Percentiles rank a stretch among this genome's conserved stretches.
phyloP scores from a whole-genome alignment of 2,329 filamentous ascomycete species.

The Malbranchea zuffiana region DNA sequence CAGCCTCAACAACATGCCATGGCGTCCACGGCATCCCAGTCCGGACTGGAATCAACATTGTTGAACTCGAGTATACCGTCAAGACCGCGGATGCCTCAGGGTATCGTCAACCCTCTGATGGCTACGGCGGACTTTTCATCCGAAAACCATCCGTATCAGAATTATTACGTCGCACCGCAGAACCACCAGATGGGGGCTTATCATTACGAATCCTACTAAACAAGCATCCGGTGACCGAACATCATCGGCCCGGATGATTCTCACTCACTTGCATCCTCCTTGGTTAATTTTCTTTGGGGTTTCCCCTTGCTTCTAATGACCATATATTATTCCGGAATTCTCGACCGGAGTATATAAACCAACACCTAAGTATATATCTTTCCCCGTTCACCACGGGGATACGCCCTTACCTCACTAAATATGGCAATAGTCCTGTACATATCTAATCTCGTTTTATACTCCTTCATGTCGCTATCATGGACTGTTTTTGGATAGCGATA shows the following conservation, averaged over 20 bases:
- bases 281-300: background rate
- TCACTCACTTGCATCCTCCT: background rate
- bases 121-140: constrained; percentile 63
- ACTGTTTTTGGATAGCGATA: too few relatives aligned
- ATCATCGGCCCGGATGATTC: too few relatives aligned
- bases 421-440: too few relatives aligned
- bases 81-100: constrained; percentile 29
- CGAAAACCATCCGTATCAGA: constrained; percentile 71
- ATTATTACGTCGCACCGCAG: constrained; percentile 62
- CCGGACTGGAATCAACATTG: constrained; percentile 13
- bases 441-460: too few relatives aligned
- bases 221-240: too few relatives aligned
- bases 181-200: constrained; percentile 35
- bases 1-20: constrained; percentile 25
- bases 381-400: too few relatives aligned
- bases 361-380: too few relatives aligned
- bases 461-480: too few relatives aligned
- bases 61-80: constrained; percentile 19
- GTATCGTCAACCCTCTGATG: constrained; percentile 59
- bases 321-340: too few relatives aligned
- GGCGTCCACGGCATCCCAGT: constrained; percentile 5
- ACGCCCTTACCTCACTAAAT: too few relatives aligned
- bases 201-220: constrained; percentile 17
- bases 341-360: too few relatives aligned
- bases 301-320: too few relatives aligned